These are phyloP conservation scores for Microsporum ferrugineum DNA, from an alignment of 2,329 filamentous ascomycete genomes.

Conservation along the genomic window DNA sequence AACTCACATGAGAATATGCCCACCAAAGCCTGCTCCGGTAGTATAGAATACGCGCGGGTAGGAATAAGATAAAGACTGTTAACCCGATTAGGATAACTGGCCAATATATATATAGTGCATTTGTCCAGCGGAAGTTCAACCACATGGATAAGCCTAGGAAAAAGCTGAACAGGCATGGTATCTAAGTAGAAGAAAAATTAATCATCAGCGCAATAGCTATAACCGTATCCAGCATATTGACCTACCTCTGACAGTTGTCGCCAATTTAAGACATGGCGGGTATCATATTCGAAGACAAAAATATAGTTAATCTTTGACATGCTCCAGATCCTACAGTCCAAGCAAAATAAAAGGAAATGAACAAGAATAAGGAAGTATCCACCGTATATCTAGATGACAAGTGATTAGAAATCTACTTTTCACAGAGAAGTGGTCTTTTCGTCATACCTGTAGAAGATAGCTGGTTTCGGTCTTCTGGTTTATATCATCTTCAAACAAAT, in stretches of 20 bases:
- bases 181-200: conserved; percentile 29
- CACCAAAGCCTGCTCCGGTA: conserved; percentile 74
- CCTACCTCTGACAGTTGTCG: conserved; percentile 63
- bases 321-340: conserved; percentile 76
- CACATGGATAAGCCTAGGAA: conserved; percentile 67
- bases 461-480: conserved; percentile 44
- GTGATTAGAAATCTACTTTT: conserved; percentile 11
- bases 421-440: neutral
- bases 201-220: neutral
- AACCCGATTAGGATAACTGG: conserved; percentile 67
- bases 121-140: conserved; percentile 70
- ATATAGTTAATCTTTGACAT: conserved; percentile 83
- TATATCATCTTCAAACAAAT: conserved; percentile 41
- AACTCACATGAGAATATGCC: conserved; percentile 69
- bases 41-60: conserved; percentile 64
- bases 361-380: conserved; percentile 80
- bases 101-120: conserved; percentile 69
- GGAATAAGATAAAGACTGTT: conserved; percentile 56
- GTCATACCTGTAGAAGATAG: conserved; percentile 53
- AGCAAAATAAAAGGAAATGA: conserved; percentile 70
- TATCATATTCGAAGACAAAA: conserved; percentile 95
- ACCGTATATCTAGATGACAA: conserved; percentile 58
- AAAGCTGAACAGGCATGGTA: conserved; percentile 74
- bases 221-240: neutral
- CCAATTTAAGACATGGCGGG: conserved; percentile 77